Evolutionary conservation across 805 yeast genomes (phyloP).

Genomic region (Lachancea cidri): DNA sequence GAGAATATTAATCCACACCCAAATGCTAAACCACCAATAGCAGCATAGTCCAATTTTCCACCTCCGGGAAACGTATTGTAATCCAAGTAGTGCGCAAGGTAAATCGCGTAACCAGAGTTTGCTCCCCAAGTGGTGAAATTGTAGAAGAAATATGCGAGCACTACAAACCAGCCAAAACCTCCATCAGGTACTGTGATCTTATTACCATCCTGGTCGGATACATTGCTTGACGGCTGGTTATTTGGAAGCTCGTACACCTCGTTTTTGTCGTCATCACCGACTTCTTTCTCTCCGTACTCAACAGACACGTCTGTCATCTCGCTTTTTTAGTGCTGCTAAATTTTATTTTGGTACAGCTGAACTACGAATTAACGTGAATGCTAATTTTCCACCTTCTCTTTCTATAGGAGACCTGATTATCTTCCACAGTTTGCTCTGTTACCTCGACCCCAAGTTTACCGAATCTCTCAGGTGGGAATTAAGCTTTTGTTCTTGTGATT

Average conservation of each 20-base stretch:
- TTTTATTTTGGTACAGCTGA: no score
- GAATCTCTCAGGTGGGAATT: background rate
- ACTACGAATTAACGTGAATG: no score
- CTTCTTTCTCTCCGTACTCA: no score
- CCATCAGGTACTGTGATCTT: conserved; percentile 38
- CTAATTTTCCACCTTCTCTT: no score
- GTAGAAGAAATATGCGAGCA: conserved; percentile 39
- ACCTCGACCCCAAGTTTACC: background rate
- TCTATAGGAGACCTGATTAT: no score
- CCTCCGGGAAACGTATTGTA: conserved; percentile 43
- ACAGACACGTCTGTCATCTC: no score
- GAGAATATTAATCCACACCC: conserved; percentile 47
- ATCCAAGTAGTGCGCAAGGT: conserved; percentile 45
- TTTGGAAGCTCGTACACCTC: no score
- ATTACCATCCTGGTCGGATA: conserved; percentile 1
- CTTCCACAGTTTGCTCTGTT: no score
- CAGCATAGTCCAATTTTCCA: conserved; percentile 45
- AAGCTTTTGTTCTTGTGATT: no score
- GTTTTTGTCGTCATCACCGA: no score
- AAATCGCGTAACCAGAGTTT: conserved; percentile 50
- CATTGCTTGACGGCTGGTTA: background rate
- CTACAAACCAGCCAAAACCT: conserved; percentile 52
- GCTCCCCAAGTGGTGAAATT: conserved; percentile 55
- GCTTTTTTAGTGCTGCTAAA: no score
- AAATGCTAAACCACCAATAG: conserved; percentile 54